Evolutionary conservation across 2,329 filamentous ascomycete genomes (phyloP), one percentile per base, ranked within the genome.

Genomic region (Pseudogymnoascus sp.): DNA sequence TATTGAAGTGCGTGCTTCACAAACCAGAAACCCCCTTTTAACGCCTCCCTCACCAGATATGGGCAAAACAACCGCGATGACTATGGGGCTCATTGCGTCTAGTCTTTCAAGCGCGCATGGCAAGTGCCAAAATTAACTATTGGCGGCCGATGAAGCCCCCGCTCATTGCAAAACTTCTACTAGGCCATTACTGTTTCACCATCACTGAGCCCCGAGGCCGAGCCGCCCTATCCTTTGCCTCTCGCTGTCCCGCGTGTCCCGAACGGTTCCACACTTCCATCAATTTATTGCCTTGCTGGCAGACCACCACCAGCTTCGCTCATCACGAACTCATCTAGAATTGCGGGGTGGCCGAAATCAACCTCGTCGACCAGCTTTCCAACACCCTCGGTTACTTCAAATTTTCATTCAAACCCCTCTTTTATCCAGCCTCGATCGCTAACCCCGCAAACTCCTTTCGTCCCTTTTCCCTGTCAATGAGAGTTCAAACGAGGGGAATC

Each of bases 71-170:
- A 54, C 47, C 47, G 26, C 47, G 26, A 16, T 26, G 29, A 31
- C 29, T 11, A 16, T 54, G n/a, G 47, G 26, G 47, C 47, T 54
- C 47, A 16, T 54, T 54, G 47, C 47, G 47, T 54, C 47, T 54
- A 18, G 47, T 54, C 26, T 5, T 54, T 54, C 47, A 54, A 31
- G 26, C 47, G 47, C 47, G 47, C 47, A 31, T 54, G 47, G 47
- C 47, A 54, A 31, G 16, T 54, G 26, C 47, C 47, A 54, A 54
- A 54, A 31, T 54, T 54, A 54, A 54, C 26, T 31, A 54, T 54
- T 54, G 47, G 47, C 47, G 14, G 26, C 26, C 47, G 26, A 54
- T n/a, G 18, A 12, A 31, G 23, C 14, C 14, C 31, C 47, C 26
- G 47, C 3, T 54, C 26, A 31, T 31, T 47, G 8, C 47, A 14